Evolutionary conservation across 2,329 filamentous ascomycete genomes (phyloP).

Genomic region (Colletotrichum lindemuthianum): DNA sequence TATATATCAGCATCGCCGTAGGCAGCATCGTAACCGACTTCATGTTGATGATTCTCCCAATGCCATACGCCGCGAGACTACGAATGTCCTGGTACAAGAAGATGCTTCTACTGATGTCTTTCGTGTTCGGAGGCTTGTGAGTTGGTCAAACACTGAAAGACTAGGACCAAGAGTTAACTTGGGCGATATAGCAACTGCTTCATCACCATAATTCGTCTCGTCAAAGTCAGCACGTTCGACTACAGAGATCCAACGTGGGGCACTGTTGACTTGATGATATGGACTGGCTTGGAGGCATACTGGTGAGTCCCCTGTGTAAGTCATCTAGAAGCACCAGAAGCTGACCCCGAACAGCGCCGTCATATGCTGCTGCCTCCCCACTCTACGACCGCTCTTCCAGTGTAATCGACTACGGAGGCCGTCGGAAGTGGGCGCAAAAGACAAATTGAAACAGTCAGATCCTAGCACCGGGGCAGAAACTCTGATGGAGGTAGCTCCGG

Average conservation of each 20-base stretch:
- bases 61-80: slow-evolving; percentile 14
- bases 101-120: slow-evolving; percentile 5
- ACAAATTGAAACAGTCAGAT: neutral
- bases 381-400: slow-evolving; percentile 6
- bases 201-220: slow-evolving; percentile 25
- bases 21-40: slow-evolving; percentile 31
- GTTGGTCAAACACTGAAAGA: neutral
- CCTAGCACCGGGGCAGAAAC: slow-evolving; percentile 6
- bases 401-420: neutral
- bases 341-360: neutral
- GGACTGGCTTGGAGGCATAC: slow-evolving; percentile 29
- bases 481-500: neutral
- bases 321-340: neutral
- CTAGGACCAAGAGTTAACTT: neutral
- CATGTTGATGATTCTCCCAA: slow-evolving; percentile 11
- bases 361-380: slow-evolving; percentile 18
- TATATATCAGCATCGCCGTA: slow-evolving; percentile 30
- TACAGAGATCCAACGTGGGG: slow-evolving; percentile 32
- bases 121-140: slow-evolving; percentile 22
- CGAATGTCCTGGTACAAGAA: slow-evolving; percentile 16
- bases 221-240: slow-evolving; percentile 25
- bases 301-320: slow-evolving; percentile 1
- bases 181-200: slow-evolving; percentile 22
- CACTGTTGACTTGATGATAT: slow-evolving; percentile 31
- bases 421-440: neutral